phyloP scores from a whole-genome alignment of 352 stramenopile species.

The Phytophthora uliginosa region DNA sequence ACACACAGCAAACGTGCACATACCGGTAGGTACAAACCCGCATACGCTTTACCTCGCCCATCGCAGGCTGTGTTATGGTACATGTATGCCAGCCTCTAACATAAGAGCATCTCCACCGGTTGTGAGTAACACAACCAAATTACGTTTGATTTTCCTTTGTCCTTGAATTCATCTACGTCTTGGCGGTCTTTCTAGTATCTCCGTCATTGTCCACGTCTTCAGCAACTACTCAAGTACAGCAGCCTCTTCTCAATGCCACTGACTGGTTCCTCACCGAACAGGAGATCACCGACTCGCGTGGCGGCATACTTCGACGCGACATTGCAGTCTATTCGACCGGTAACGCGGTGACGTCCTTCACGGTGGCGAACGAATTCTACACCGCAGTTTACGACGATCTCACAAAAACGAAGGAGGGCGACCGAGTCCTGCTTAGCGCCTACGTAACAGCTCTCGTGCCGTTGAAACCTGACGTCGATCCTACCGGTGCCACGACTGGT shows the following conservation, averaged over 20 bases:
- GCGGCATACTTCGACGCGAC: conserved; percentile 47
- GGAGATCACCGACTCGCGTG: conserved; percentile 57
- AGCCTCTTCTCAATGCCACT: conserved; percentile 52
- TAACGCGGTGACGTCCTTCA: conserved; percentile 58
- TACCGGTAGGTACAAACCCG: too few species aligned
- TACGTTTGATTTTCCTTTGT: too few species aligned
- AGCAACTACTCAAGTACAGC: conserved; percentile 21
- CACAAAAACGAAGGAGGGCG: conserved; percentile 22
- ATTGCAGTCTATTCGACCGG: conserved; percentile 41
- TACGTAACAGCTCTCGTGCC: conserved; percentile 58
- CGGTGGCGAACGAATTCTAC: conserved; percentile 59
- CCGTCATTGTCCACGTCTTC: not conserved
- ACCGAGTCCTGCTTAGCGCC: conserved; percentile 51
- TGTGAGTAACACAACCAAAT: too few species aligned
- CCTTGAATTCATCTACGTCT: conserved; percentile 1
- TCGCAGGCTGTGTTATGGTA: too few species aligned
- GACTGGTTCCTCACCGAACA: conserved; percentile 67
- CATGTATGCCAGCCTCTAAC: too few species aligned
- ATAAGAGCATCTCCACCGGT: too few species aligned
- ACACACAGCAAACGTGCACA: too few species aligned
- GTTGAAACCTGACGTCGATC: conserved; percentile 46
- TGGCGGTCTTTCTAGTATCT: not conserved
- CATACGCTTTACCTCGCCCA: too few species aligned
- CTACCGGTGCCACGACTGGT: conserved; percentile 32
- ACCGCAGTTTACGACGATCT: conserved; percentile 56